phyloP scores from a whole-genome alignment of 805 yeast species.

The Saturnispora besseyi region DNA sequence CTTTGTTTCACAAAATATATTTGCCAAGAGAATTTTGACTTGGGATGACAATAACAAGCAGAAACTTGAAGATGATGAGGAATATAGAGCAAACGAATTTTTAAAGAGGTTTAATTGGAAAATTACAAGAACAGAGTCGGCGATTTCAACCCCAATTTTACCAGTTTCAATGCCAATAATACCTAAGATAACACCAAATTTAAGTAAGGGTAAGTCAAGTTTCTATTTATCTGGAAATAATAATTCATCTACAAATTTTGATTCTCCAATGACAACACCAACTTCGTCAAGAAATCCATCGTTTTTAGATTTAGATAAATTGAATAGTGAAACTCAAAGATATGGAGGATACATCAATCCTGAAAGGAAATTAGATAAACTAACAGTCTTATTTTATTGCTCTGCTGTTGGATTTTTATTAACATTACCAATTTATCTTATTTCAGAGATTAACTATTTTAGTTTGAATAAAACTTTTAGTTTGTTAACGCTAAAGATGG shows the following conservation, averaged over 20 bases:
- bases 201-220: neutral
- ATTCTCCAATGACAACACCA: constrained; percentile 1
- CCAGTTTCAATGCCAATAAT: constrained; percentile 27
- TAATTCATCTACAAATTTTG: constrained; percentile 7
- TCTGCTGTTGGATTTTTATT: constrained; percentile 58
- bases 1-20: constrained; percentile 70
- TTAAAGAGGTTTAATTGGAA: constrained; percentile 22
- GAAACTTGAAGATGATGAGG: constrained; percentile 15
- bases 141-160: constrained; percentile 27
- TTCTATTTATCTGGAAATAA: constrained; percentile 17
- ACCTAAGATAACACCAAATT: constrained; percentile 13
- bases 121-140: constrained; percentile 26
- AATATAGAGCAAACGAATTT: constrained; percentile 20
- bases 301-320: neutral
- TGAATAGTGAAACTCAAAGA: constrained; percentile 8
- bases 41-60: constrained; percentile 25
- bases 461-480: constrained; percentile 26
- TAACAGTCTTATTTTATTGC: constrained; percentile 64
- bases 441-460: constrained; percentile 37
- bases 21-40: constrained; percentile 67
- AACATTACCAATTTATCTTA: constrained; percentile 58
- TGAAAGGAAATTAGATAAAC: constrained; percentile 49
- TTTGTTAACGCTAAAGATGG: constrained; percentile 21
- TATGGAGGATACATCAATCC: constrained; percentile 17
- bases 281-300: constrained; percentile 7